Evolutionary conservation across 345 rosid species (phyloP).

Genomic region (Cardamine occulta): DNA sequence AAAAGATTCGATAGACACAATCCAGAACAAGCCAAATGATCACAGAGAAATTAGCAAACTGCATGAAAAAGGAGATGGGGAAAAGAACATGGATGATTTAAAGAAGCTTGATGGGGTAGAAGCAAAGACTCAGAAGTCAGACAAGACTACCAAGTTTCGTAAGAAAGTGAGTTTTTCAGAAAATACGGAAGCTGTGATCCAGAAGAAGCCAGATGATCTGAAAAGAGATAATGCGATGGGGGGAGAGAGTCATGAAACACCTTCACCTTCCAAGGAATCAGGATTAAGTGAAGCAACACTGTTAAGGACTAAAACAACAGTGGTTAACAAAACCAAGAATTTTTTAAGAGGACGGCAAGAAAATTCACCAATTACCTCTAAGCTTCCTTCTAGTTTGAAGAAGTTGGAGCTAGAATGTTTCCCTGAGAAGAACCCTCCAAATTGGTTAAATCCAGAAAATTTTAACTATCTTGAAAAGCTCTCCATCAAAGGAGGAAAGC

Average conservation of each 20-base stretch:
- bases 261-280: slow-evolving; percentile 11
- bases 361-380: not conserved
- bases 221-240: not conserved
- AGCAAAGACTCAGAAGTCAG: slow-evolving; percentile 23
- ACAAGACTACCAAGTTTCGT: slow-evolving; percentile 10
- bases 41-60: slow-evolving; percentile 13
- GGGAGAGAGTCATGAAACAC: not conserved
- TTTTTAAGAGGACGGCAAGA: not conserved
- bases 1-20: slow-evolving; percentile 21
- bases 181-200: not conserved
- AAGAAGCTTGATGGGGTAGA: slow-evolving; percentile 23
- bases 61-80: slow-evolving; percentile 26
- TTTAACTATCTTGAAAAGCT: slow-evolving; percentile 41
- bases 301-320: not conserved
- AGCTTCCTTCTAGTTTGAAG: slow-evolving; percentile 36
- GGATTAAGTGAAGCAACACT: not conserved
- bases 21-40: slow-evolving; percentile 25
- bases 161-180: slow-evolving; percentile 28
- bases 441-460: slow-evolving; percentile 41
- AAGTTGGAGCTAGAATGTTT: slow-evolving; percentile 50
- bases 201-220: slow-evolving; percentile 19
- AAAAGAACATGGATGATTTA: slow-evolving; percentile 7
- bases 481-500: slow-evolving; percentile 48
- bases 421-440: slow-evolving; percentile 34
- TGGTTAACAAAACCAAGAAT: not conserved